Evolutionary conservation across 2,329 filamentous ascomycete genomes (phyloP).

Genomic region (Fusarium multiceps): DNA sequence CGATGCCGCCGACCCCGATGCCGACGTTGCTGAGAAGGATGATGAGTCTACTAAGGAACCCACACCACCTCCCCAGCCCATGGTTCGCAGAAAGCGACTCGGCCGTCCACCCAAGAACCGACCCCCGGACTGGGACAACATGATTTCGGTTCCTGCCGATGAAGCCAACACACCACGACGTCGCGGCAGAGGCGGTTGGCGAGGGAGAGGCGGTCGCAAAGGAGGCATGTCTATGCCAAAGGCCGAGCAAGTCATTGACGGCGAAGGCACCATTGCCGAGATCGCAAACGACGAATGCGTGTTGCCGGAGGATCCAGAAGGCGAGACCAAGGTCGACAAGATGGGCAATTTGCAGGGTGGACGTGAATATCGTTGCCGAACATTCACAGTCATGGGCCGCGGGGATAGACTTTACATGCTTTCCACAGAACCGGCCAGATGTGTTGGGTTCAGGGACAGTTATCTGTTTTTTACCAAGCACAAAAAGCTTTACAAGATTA

Average conservation of each 20-base stretch:
- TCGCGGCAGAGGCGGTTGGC: constrained; percentile 77
- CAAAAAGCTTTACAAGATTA: constrained; percentile 95
- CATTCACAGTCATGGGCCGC: constrained; percentile 88
- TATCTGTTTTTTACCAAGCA: constrained; percentile 99
- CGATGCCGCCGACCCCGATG: constrained; percentile 46
- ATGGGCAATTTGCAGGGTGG: constrained; percentile 83
- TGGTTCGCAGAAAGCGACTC: constrained; percentile 80
- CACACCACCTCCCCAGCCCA: constrained; percentile 67
- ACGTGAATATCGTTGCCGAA: constrained; percentile 93
- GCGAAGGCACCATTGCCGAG: constrained; percentile 90
- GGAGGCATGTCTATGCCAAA: constrained; percentile 79
- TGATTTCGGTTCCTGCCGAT: constrained; percentile 65
- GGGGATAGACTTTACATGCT: constrained; percentile 95
- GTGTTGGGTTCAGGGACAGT: constrained; percentile 96
- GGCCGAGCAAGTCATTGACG: constrained; percentile 87
- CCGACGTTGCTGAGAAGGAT: constrained; percentile 48
- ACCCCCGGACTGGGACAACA: constrained; percentile 80
- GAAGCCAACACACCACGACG: constrained; percentile 70
- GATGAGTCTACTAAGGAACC: constrained; percentile 63
- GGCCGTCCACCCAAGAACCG: constrained; percentile 88
- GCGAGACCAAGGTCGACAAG: constrained; percentile 94
- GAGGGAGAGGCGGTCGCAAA: constrained; percentile 71
- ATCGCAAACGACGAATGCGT: constrained; percentile 93
- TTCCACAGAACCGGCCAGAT: constrained; percentile 95
- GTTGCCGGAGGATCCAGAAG: constrained; percentile 86